Conservation (phyloP, 2,329 filamentous ascomycete species). For the Chaetomiaceae sp. region DNA sequence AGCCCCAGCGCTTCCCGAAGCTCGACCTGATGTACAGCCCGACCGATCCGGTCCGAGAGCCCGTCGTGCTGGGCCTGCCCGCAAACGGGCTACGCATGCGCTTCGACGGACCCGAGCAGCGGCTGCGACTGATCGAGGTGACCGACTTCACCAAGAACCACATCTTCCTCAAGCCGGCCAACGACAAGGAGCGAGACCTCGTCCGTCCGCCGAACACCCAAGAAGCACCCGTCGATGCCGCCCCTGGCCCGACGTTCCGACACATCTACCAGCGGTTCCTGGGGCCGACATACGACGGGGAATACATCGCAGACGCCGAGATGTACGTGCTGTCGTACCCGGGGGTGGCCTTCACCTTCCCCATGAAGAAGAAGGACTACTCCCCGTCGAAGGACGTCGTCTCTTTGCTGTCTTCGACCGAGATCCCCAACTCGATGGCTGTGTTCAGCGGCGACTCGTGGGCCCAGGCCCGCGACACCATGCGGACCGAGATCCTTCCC, state of each 20-base stretch:
- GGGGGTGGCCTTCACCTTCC: slow-evolving; percentile 89
- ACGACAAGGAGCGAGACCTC: slow-evolving; percentile 63
- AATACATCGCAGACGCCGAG: slow-evolving; percentile 69
- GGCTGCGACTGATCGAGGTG: slow-evolving; percentile 85
- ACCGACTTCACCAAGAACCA: slow-evolving; percentile 82
- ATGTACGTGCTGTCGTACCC: slow-evolving; percentile 89
- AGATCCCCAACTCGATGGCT: slow-evolving; percentile 79
- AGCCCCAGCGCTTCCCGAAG: slow-evolving; percentile 75
- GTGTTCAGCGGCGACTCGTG: slow-evolving; percentile 89
- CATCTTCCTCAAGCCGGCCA: slow-evolving; percentile 69
- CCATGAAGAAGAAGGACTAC: slow-evolving; percentile 69
- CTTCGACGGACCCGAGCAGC: slow-evolving; percentile 91
- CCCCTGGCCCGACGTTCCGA: slow-evolving; percentile 68
- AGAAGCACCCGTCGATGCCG: slow-evolving; percentile 24
- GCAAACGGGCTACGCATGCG: slow-evolving; percentile 83
- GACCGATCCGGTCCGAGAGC: slow-evolving; percentile 67
- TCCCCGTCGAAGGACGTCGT: slow-evolving; percentile 77
- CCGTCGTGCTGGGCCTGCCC: slow-evolving; percentile 71
- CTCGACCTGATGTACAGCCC: slow-evolving; percentile 79
- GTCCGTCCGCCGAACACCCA: slow-evolving; percentile 55
- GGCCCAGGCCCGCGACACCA: slow-evolving; percentile 70
- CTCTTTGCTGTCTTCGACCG: slow-evolving; percentile 73
- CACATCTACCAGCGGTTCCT: slow-evolving; percentile 93
- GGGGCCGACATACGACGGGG: slow-evolving; percentile 88
- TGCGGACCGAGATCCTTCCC: slow-evolving; percentile 72